Evolutionary conservation across 2,329 filamentous ascomycete genomes (phyloP).

Genomic region (Hypomyces rosellus): DNA sequence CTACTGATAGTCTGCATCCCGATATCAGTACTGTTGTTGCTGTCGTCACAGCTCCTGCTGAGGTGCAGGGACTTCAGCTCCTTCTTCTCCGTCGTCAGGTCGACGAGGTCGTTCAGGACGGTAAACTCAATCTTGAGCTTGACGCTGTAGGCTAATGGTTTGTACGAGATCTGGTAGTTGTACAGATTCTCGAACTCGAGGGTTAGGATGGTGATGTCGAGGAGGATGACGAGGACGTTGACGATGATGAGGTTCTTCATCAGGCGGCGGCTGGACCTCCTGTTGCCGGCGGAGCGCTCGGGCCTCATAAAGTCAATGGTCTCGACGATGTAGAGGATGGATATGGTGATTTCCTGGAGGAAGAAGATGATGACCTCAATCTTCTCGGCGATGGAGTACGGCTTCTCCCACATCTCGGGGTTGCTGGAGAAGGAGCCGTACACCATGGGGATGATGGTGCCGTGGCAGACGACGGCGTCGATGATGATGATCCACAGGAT

Average conservation of each 20-base stretch:
- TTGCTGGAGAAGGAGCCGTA: slow-evolving; percentile 39
- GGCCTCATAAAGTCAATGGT: slow-evolving; percentile 40
- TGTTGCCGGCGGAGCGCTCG: slow-evolving; percentile 23
- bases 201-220: slow-evolving; percentile 31
- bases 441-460: slow-evolving; percentile 49
- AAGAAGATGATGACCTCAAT: slow-evolving; percentile 49
- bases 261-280: slow-evolving; percentile 9
- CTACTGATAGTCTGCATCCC: too few relatives aligned
- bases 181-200: slow-evolving; percentile 24
- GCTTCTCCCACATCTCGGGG: slow-evolving; percentile 9
- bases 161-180: slow-evolving; percentile 25
- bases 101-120: slow-evolving; percentile 26
- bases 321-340: slow-evolving; percentile 45
- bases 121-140: slow-evolving; percentile 29
- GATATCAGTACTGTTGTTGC: too few relatives aligned
- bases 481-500: slow-evolving; percentile 52
- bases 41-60: too few relatives aligned
- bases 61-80: neutral
- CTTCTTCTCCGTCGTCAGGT: slow-evolving; percentile 14
- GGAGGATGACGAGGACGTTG: slow-evolving; percentile 34
- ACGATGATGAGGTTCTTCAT: slow-evolving; percentile 33
- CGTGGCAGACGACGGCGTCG: slow-evolving; percentile 46
- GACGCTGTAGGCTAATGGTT: slow-evolving; percentile 25
- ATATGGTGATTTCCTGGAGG: slow-evolving; percentile 47
- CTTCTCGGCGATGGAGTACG: slow-evolving; percentile 41